phyloP scores from a whole-genome alignment of 2,329 filamentous ascomycete genomes.

The Triangularia verruculosa region DNA sequence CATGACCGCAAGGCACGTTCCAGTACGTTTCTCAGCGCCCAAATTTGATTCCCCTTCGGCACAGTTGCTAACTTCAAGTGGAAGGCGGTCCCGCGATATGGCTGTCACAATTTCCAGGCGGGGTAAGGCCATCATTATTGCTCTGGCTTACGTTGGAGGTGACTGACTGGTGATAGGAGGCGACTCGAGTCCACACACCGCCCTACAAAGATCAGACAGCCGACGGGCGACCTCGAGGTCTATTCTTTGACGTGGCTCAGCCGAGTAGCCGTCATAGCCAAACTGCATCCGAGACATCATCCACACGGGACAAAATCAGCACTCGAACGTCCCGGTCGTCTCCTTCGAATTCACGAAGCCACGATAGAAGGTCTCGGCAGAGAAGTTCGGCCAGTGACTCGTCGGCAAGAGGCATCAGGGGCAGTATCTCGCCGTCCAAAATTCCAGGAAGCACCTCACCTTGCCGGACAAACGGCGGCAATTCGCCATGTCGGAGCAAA shows the following conservation, averaged over 20 bases:
- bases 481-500: background rate
- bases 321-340: background rate
- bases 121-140: constrained; percentile 33
- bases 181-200: constrained; percentile 47
- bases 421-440: background rate
- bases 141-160: too few relatives aligned
- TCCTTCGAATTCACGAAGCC: background rate
- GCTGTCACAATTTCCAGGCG: constrained; percentile 32
- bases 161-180: too few relatives aligned
- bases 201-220: constrained; percentile 40
- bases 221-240: constrained; percentile 38
- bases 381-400: background rate
- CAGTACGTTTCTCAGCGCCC: too few relatives aligned
- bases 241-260: constrained; percentile 42
- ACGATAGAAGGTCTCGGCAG: background rate
- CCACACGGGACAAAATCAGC: background rate
- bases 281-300: background rate
- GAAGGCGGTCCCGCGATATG: constrained; percentile 18
- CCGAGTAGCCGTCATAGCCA: constrained; percentile 5
- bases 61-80: background rate
- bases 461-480: background rate
- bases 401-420: background rate
- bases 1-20: constrained; percentile 26
- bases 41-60: too few relatives aligned
- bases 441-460: background rate